Conservation (phyloP, 768 basidiomycete genomes). For the Tremella yokohamensis region DNA sequence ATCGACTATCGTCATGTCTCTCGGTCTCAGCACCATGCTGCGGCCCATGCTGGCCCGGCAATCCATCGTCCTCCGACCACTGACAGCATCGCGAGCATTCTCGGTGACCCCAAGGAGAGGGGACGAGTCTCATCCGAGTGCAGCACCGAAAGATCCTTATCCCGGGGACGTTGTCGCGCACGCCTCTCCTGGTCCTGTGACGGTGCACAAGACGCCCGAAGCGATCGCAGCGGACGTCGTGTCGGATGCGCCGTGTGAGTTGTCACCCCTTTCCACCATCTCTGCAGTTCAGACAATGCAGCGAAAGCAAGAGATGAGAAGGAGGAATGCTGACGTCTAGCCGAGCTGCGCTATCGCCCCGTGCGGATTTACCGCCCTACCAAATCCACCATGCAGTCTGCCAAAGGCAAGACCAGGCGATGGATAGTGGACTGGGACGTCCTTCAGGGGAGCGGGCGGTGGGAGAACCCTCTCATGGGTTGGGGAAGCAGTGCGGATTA, state of each 20-base stretch:
- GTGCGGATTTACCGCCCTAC: conserved; percentile 92
- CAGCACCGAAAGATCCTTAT: not conserved
- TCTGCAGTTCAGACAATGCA: not conserved
- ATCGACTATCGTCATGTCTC: no score
- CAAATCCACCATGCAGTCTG: conserved; percentile 92
- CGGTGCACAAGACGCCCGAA: conserved; percentile 50
- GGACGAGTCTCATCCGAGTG: not conserved
- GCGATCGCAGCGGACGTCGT: conserved; percentile 74
- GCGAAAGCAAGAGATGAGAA: not conserved
- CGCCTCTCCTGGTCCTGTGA: conserved; percentile 17
- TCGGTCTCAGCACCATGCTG: no score
- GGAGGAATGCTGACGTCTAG: conserved; percentile 52
- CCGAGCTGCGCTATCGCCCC: conserved; percentile 74
- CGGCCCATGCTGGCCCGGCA: no score
- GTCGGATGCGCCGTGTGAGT: conserved; percentile 79
- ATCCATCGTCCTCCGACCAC: no score
- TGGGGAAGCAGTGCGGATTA: conserved; percentile 97
- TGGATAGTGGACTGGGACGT: conserved; percentile 96
- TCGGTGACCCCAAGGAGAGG: not conserved
- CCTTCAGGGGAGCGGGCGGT: conserved; percentile 80
- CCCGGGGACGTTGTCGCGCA: conserved; percentile 26
- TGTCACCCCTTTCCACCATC: not conserved
- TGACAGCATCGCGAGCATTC: not conserved
- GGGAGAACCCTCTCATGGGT: conserved; percentile 99
- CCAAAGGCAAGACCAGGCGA: conserved; percentile 72